Evolutionary conservation across 306 rosid genomes (phyloP).

Genomic region (Gillenia trifoliata): DNA sequence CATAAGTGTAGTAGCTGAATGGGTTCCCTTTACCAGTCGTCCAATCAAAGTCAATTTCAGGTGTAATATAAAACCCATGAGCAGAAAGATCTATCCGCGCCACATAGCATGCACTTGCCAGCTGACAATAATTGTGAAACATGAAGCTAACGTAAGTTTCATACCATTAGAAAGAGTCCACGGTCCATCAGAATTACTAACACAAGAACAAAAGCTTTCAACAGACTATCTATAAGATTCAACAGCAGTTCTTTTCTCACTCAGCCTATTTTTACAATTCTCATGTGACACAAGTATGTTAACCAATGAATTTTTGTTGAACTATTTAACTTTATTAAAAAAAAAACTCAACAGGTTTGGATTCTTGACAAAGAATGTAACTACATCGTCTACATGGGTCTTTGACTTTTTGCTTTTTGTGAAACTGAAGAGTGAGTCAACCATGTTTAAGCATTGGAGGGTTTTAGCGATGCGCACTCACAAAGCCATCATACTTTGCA

Average conservation of each 20-base stretch:
- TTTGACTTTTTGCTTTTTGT: too few species aligned
- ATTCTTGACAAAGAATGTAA: too few species aligned
- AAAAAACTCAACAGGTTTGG: too few species aligned
- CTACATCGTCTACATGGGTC: too few species aligned
- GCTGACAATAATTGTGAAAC: slow-evolving; percentile 46
- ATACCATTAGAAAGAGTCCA: background rate
- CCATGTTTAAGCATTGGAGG: too few species aligned
- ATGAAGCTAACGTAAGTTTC: slow-evolving; percentile 4
- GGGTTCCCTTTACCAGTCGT: slow-evolving; percentile 66
- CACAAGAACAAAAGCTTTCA: background rate
- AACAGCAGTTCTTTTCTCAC: background rate
- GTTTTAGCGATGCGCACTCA: too few species aligned
- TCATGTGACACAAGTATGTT: background rate
- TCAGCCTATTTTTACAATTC: background rate
- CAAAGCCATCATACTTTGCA: too few species aligned
- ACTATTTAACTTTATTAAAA: too few species aligned
- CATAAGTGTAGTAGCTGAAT: slow-evolving; percentile 82
- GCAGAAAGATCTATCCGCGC: slow-evolving; percentile 92
- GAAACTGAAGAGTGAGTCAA: too few species aligned
- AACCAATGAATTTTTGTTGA: too few species aligned
- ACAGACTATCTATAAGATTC: too few species aligned
- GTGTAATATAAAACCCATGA: slow-evolving; percentile 85
- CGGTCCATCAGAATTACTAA: background rate
- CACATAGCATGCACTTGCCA: slow-evolving; percentile 70
- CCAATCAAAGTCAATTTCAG: slow-evolving; percentile 92